These are phyloP conservation scores for Dianthus caryophyllus DNA, from an alignment of 148 eudicot genomes.

Conservation along the genomic window DNA sequence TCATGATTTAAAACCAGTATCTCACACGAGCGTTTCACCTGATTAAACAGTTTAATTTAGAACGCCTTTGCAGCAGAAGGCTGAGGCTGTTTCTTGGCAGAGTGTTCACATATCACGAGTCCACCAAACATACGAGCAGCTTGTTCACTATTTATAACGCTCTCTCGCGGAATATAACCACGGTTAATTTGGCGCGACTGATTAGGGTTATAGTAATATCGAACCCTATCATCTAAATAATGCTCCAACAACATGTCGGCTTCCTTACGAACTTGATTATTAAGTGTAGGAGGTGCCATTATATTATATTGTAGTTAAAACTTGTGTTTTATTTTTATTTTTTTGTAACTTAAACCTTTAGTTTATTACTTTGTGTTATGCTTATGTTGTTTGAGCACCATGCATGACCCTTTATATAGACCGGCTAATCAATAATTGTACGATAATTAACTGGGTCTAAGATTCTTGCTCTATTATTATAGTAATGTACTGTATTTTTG, in stretches of 20 bases:
- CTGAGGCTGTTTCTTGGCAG: constrained; percentile 13
- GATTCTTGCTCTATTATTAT: constrained; percentile 7
- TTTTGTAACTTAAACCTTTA: no score
- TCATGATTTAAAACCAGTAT: no score
- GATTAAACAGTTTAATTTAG: background rate
- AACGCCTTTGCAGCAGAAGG: constrained; percentile 10
- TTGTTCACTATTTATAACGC: constrained; percentile 11
- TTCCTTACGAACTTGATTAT: constrained; percentile 7
- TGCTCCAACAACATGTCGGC: constrained; percentile 15
- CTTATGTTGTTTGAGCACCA: no score
- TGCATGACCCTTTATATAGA: no score
- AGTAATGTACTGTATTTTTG: background rate
- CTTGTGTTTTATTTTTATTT: no score
- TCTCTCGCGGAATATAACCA: background rate
- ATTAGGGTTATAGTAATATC: background rate
- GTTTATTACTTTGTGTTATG: no score
- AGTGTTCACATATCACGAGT: constrained; percentile 17
- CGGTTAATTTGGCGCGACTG: constrained; percentile 7
- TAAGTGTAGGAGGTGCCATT: constrained; percentile 20
- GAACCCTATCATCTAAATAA: constrained; percentile 3
- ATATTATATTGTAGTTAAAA: no score
- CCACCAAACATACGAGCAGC: constrained; percentile 19
- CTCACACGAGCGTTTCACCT: no score
- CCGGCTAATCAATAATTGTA: no score
- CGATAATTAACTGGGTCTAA: no score